These are phyloP conservation scores for Gypsophila paniculata DNA, from an alignment of 179 eudicot species.

Conservation along the genomic window DNA sequence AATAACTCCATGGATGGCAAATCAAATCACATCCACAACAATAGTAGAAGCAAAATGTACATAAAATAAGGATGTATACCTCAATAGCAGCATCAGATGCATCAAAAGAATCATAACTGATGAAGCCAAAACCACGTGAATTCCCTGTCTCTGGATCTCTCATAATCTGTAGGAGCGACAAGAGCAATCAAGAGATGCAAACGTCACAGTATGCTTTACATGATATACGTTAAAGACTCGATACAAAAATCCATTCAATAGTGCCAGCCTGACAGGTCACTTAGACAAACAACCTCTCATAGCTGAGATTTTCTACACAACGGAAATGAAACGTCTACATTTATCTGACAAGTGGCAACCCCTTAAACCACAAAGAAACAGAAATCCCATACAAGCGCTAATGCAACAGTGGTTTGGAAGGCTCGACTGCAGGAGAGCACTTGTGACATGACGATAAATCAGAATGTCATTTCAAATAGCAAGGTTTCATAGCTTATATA, in stretches of 20 bases:
- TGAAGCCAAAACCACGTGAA: slow-evolving; percentile 92
- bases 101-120: slow-evolving; percentile 94
- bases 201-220: neutral
- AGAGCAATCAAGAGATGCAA: slow-evolving; percentile 13
- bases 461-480: neutral
- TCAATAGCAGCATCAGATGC: slow-evolving; percentile 98
- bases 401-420: neutral
- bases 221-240: neutral
- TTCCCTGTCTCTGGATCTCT: slow-evolving; percentile 97
- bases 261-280: neutral
- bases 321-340: neutral
- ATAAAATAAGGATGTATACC: slow-evolving; percentile 33
- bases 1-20: neutral
- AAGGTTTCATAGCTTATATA: too few relatives aligned
- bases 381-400: neutral
- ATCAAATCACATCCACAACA: neutral
- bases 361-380: neutral
- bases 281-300: neutral
- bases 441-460: neutral
- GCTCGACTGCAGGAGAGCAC: too few relatives aligned
- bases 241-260: too few relatives aligned
- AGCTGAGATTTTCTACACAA: neutral
- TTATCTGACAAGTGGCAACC: neutral
- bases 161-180: slow-evolving; percentile 62
- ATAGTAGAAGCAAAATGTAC: neutral